These are phyloP conservation scores for Catenaria anguillulae DNA, from an alignment of 371 early-diverging fungal species.

Conservation along the genomic window DNA sequence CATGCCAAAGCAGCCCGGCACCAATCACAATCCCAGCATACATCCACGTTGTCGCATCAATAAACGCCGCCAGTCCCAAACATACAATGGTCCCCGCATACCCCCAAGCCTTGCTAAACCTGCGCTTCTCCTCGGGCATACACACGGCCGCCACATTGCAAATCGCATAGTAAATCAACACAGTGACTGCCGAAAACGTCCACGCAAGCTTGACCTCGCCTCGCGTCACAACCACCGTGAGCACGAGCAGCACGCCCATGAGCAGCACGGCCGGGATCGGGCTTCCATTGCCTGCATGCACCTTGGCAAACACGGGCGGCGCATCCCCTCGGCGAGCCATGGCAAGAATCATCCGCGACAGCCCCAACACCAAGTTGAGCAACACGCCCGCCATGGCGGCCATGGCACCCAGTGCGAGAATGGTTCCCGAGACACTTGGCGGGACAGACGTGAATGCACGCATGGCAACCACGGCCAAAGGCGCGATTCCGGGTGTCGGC, in stretches of 20 bases:
- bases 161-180: constrained; percentile 1
- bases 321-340: background rate
- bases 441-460: too few relatives aligned
- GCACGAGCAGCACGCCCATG: background rate
- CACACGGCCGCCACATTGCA: background rate
- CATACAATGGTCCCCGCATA: background rate
- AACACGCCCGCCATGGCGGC: background rate
- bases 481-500: background rate
- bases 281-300: background rate
- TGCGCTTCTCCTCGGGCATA: background rate
- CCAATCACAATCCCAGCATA: background rate
- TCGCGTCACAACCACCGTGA: background rate
- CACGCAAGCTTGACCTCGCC: background rate
- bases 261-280: background rate
- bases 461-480: background rate
- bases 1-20: background rate
- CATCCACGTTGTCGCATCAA: background rate
- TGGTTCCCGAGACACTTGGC: background rate
- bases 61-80: background rate
- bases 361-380: constrained; percentile 2
- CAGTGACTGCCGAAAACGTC: background rate
- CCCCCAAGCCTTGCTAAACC: background rate
- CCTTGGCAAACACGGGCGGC: background rate
- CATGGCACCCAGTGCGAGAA: background rate
- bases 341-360: constrained; percentile 3